Evolutionary conservation across 2,329 filamentous ascomycete genomes (phyloP).

Genomic region (Diplodia sapinea): DNA sequence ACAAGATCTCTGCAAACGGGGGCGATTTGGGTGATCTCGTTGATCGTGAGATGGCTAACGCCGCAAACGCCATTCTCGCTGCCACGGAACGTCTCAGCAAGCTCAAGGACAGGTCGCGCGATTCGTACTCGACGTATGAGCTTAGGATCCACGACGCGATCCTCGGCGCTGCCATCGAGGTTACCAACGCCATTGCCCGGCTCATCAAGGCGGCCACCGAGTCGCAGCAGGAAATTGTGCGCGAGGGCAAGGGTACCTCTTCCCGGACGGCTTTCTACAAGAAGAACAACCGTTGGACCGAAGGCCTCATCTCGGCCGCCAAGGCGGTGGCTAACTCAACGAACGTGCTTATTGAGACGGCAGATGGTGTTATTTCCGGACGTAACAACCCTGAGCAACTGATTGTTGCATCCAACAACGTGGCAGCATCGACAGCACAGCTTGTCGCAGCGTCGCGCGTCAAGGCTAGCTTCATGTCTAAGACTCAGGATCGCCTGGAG

Average conservation of each 20-base stretch:
- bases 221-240: conserved; percentile 95
- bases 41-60: conserved; percentile 88
- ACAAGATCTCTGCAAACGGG: conserved; percentile 76
- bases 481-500: conserved; percentile 91
- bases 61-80: conserved; percentile 92
- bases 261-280: conserved; percentile 97
- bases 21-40: conserved; percentile 94
- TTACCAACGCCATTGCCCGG: conserved; percentile 91
- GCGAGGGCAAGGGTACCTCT: conserved; percentile 84
- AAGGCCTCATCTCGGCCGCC: conserved; percentile 93
- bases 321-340: conserved; percentile 95
- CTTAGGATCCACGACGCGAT: conserved; percentile 95
- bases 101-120: conserved; percentile 93
- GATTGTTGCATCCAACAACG: conserved; percentile 96
- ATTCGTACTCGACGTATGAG: conserved; percentile 94
- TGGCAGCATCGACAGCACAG: conserved; percentile 94
- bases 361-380: conserved; percentile 89
- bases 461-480: conserved; percentile 98
- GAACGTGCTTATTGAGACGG: conserved; percentile 96
- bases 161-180: conserved; percentile 86
- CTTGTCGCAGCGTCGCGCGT: conserved; percentile 93
- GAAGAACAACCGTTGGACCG: conserved; percentile 99
- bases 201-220: conserved; percentile 93
- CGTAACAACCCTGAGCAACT: conserved; percentile 95
- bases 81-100: conserved; percentile 88